Evolutionary conservation across 2,329 filamentous ascomycete species (phyloP), one percentile per base, ranked within the genome.

Genomic region (Alternaria metachromatica): DNA sequence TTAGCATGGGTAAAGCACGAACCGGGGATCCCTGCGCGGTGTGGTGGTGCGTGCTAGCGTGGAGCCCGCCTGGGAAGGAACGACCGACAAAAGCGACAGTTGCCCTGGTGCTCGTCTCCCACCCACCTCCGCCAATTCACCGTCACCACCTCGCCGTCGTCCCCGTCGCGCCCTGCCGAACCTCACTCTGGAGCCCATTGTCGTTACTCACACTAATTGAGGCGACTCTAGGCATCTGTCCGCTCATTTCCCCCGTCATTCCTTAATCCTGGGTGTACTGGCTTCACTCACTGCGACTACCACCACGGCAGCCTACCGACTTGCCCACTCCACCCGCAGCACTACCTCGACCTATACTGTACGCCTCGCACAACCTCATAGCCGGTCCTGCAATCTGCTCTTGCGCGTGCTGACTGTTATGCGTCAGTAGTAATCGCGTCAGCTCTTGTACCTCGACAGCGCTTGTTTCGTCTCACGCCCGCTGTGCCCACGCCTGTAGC

Each of bases 401-500:
- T 71, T 72, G 66, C 71, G 66, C 67, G 60, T 76, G 75, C 76
- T 79, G 73, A 78, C 73, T 61, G 63, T 71, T 58, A 62, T 68
- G 69, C 66, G 45, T 66, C 58, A 65, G 57, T 65, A 75, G 73
- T 76, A 75, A 76, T 78, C 72, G 63, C 73, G 63, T 72, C 69
- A 70, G 64, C 76, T 62, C 70, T 57, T 77, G 76, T 77, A 74
- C 75, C 68, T 73, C 68, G 69, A 71, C 61, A 75, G 77, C 77
- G 77, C 77, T 76, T 79, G 77, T 78, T 78, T 78, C 77, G 76
- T 78, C 77, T 76, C 63, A 68, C 74, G 73, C 65, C 72, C 75
- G 68, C 72, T 70, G 75, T 75, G 70, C 65, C 64, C 72, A 44
- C 64, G 61, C 64, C 65, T 64, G 76, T 78, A 75, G 69, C 73